Percentiles rank a stretch among this genome's conserved stretches.
phyloP scores from a whole-genome alignment of 2,329 filamentous ascomycete genomes.

The Hysterium pulicare region DNA sequence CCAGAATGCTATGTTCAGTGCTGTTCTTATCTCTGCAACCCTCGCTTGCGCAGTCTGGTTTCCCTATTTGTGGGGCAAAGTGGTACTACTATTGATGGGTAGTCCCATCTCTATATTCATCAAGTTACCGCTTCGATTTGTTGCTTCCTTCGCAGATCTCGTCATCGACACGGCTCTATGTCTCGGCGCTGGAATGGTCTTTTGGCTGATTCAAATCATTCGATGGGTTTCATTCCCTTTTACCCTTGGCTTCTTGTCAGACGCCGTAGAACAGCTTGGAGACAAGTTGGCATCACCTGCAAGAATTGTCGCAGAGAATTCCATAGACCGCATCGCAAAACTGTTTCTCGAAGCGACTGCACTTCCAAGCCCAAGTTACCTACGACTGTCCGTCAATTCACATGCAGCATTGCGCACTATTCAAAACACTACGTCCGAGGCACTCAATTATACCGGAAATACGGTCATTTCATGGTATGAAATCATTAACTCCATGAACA shows the following conservation, averaged over 20 bases:
- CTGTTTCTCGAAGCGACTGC: constrained; percentile 24
- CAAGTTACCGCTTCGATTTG: constrained; percentile 66
- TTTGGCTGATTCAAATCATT: constrained; percentile 30
- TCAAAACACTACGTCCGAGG: constrained; percentile 33
- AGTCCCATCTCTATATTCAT: constrained; percentile 68
- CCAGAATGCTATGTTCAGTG: constrained; percentile 93
- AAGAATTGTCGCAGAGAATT: constrained; percentile 31
- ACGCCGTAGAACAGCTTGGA: constrained; percentile 16
- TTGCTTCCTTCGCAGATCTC: constrained; percentile 73
- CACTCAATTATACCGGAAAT: constrained; percentile 29
- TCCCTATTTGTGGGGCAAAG: constrained; percentile 86
- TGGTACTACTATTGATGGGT: constrained; percentile 74
- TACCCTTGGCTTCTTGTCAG: constrained; percentile 17
- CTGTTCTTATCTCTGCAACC: constrained; percentile 76
- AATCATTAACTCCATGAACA: constrained; percentile 21
- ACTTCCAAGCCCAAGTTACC: constrained; percentile 28
- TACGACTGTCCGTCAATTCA: constrained; percentile 35
- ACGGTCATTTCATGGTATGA: constrained; percentile 22
- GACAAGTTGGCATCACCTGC: constrained; percentile 25
- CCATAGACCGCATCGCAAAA: constrained; percentile 33
- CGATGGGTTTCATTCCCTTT: constrained; percentile 19
- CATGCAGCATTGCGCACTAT: constrained; percentile 37
- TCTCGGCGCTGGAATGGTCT: constrained; percentile 53
- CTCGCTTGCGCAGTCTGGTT: constrained; percentile 83
- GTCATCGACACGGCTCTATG: constrained; percentile 73